Evolutionary conservation across 2,329 filamentous ascomycete genomes (phyloP), one percentile per base, ranked within the genome.

Genomic region (Ilyonectria destructans): DNA sequence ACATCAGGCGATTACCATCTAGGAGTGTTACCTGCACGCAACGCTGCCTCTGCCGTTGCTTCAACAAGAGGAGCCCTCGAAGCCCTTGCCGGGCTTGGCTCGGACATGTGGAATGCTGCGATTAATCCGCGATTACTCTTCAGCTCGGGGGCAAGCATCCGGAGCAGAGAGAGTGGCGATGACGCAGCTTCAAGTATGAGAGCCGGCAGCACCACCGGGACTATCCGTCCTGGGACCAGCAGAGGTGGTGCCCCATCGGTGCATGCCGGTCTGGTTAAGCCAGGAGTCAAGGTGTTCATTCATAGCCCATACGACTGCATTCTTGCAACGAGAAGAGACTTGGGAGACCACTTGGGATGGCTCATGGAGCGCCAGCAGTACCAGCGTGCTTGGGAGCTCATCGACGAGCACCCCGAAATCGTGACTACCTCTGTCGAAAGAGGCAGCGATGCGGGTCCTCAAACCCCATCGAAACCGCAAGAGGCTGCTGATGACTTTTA

Each of bases 261-360:
- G 2, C 86, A 91, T 77, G 81, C 88, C 62, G 85, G 85, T 74
- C 79, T 92, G 71, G 75, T 86, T 72, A 87, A 90, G 75, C 85
- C 84, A 58, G 87, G 88, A 2, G 80, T 87, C 74, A 87, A 98
- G 77, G 93, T 99, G 17, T 98, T 98, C 78, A 94, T 99, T 46
- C 95, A 97, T 76, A 98, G 95, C 75, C 96, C 96, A 0, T 99
- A 97, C 77, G 96, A 99, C 81, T 98, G 95, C 75, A 92, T 98
- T n/a, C 84, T 98, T 62, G 94, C 94, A 1, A 94, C 96, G 2
- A 95, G 95, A 78, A 88, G 96, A 73, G 95, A 97, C 76, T 85
- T 97, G 17, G 85, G 90, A 4, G 96, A 99, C 80, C 95, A 97
- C 76, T 84, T 98, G 23, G 85, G 87, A 8, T 99, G 96, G 96